phyloP scores from a whole-genome alignment of 805 yeast species.

The Scheffersomyces lignosus region DNA sequence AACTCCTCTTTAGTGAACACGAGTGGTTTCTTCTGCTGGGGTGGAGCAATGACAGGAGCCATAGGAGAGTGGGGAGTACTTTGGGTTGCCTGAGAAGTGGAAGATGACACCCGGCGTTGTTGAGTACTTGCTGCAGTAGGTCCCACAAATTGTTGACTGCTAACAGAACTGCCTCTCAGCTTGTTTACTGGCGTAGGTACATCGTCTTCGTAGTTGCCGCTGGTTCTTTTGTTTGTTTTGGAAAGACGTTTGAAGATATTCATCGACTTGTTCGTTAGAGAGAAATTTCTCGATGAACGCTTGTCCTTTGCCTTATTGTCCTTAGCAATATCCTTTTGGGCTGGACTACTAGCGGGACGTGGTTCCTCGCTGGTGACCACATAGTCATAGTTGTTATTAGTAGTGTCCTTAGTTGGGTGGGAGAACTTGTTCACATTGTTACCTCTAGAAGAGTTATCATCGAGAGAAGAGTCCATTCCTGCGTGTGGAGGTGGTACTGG shows the following conservation, averaged over 20 bases:
- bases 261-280: constrained; percentile 28
- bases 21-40: constrained; percentile 13
- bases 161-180: background rate
- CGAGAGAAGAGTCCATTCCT: background rate
- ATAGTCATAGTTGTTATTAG: too few relatives aligned
- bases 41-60: constrained; percentile 1
- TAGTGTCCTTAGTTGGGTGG: background rate
- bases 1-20: constrained; percentile 59
- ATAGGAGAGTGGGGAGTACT: too few relatives aligned
- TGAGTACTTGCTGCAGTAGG: background rate
- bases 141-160: background rate
- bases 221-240: constrained; percentile 21
- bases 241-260: constrained; percentile 37
- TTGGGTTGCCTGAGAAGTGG: too few relatives aligned
- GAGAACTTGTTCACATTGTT: background rate
- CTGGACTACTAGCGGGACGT: too few relatives aligned
- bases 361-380: too few relatives aligned
- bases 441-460: background rate
- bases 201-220: constrained; percentile 9
- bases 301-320: constrained; percentile 13
- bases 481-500: background rate
- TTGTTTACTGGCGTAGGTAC: background rate
- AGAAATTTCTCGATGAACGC: constrained; percentile 22
- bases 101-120: background rate
- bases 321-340: constrained; percentile 1